Percentiles rank a stretch among this genome's conserved stretches.
Evolutionary conservation across 352 stramenopile species (phyloP).

Genomic region (Globisporangium spiculum): DNA sequence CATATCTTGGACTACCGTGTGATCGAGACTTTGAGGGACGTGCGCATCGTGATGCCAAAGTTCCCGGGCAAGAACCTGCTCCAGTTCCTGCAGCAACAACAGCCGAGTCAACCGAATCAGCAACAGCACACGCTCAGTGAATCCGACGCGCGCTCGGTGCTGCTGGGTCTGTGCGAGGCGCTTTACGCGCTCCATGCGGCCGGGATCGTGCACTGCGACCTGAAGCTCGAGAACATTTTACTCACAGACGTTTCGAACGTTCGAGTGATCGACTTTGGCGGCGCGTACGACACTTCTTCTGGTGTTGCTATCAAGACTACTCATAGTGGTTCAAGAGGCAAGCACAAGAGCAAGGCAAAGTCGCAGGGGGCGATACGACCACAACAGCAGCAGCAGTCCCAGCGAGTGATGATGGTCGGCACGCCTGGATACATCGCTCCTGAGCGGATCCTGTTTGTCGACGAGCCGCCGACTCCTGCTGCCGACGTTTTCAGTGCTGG

Average conservation of each 20-base stretch:
- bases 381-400: not conserved
- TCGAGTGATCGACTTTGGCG: conserved; percentile 63
- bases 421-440: conserved; percentile 66
- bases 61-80: conserved; percentile 44
- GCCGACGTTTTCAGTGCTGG: conserved; percentile 60
- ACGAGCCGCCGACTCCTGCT: conserved; percentile 34
- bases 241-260: conserved; percentile 31
- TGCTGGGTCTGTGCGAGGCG: conserved; percentile 48
- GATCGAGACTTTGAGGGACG: conserved; percentile 41
- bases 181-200: conserved; percentile 91
- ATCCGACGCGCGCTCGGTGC: conserved; percentile 42
- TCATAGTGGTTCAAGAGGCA: not conserved
- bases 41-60: conserved; percentile 57
- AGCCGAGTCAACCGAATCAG: not conserved
- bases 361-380: not conserved
- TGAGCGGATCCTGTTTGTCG: conserved; percentile 38
- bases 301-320: not conserved
- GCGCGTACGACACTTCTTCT: conserved; percentile 34
- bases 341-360: not conserved
- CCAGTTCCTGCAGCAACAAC: conserved; percentile 28
- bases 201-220: conserved; percentile 95
- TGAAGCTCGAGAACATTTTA: conserved; percentile 98
- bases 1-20: conserved; percentile 47
- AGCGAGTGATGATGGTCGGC: conserved; percentile 37
- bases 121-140: conserved; percentile 25